phyloP scores from a whole-genome alignment of 768 basidiomycete species.

The Plicaturopsis crispa region DNA sequence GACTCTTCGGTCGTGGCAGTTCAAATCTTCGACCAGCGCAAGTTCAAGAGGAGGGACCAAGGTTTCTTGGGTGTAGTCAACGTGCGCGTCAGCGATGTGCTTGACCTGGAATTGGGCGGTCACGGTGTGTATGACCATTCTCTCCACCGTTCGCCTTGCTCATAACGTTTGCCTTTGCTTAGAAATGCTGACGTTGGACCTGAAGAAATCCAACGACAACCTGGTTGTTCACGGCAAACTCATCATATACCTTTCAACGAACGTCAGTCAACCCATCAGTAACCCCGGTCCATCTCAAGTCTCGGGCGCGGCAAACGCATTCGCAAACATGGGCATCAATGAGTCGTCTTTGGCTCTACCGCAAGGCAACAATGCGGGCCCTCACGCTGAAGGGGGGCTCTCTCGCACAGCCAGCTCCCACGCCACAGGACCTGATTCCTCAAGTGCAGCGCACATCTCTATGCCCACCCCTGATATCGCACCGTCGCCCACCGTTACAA shows the following conservation, averaged over 20 bases:
- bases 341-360: constrained; percentile 50
- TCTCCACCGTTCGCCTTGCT: constrained; percentile 4
- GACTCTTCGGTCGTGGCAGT: constrained; percentile 97
- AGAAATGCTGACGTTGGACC: constrained; percentile 96
- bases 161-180: constrained; percentile 8
- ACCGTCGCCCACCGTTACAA: constrained; percentile 15
- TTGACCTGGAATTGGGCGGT: constrained; percentile 88
- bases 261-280: constrained; percentile 74
- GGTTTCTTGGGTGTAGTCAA: constrained; percentile 98
- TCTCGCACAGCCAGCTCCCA: constrained; percentile 66
- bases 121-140: constrained; percentile 60
- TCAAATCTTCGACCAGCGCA: constrained; percentile 98
- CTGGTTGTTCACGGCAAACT: constrained; percentile 96
- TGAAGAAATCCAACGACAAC: constrained; percentile 99
- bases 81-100: constrained; percentile 79
- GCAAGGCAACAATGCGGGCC: constrained; percentile 36
- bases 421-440: constrained; percentile 41
- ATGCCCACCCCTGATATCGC: constrained; percentile 30
- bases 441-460: constrained; percentile 32
- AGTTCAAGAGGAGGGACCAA: constrained; percentile 97
- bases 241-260: constrained; percentile 93
- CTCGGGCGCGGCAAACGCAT: constrained; percentile 46
- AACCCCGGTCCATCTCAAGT: constrained; percentile 78
- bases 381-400: constrained; percentile 32
- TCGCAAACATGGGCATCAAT: constrained; percentile 55